phyloP scores from a whole-genome alignment of 192 early-diverging fungal genomes.

The Linnemannia exigua region DNA sequence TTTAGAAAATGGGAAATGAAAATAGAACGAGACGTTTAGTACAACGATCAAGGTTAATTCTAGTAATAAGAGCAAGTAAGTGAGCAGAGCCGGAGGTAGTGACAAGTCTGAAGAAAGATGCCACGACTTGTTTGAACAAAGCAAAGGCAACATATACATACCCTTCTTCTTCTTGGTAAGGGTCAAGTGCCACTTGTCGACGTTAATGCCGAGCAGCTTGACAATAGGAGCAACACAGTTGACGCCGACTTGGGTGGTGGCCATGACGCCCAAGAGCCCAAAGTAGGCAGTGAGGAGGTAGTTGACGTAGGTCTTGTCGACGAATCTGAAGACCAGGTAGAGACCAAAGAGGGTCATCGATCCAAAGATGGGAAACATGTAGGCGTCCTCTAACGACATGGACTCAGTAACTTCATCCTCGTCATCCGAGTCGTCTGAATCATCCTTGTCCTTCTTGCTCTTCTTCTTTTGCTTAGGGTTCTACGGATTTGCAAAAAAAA shows the following conservation, averaged over 20 bases:
- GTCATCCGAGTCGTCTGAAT: conserved; percentile 77
- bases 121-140: neutral
- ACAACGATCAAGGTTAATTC: conserved; percentile 9
- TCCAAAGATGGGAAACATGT: conserved; percentile 94
- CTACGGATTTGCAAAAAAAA: neutral
- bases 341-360: conserved; percentile 84
- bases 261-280: conserved; percentile 84
- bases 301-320: conserved; percentile 90
- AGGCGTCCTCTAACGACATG: conserved; percentile 89
- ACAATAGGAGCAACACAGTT: conserved; percentile 61
- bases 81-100: neutral
- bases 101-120: neutral
- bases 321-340: conserved; percentile 89
- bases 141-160: conserved; percentile 24
- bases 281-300: conserved; percentile 89
- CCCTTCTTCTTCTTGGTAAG: conserved; percentile 78
- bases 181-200: conserved; percentile 81
- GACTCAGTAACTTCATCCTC: conserved; percentile 78
- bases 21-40: neutral
- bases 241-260: conserved; percentile 74
- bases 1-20: neutral
- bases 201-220: conserved; percentile 59
- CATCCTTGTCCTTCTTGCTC: conserved; percentile 44
- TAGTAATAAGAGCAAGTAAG: neutral
- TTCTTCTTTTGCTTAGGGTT: conserved; percentile 62